Evolutionary conservation across 192 early-diverging fungal genomes (phyloP).

Genomic region (Mortierella alpina): DNA sequence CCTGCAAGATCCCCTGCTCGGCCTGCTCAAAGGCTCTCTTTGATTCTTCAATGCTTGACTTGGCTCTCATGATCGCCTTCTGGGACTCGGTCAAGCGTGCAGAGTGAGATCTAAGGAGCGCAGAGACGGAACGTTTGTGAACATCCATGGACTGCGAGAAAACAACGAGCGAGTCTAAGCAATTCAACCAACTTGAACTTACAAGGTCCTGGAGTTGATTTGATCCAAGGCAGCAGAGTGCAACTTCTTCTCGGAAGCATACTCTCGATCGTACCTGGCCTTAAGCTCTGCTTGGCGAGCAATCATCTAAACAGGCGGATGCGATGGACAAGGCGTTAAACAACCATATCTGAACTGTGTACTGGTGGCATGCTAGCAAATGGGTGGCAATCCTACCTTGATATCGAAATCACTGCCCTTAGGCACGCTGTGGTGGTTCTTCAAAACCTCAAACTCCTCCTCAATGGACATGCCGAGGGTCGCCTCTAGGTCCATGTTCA

Average conservation of each 20-base stretch:
- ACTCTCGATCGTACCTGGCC: slow-evolving; percentile 8
- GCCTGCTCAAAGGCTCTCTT: slow-evolving; percentile 15
- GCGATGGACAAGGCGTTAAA: no score
- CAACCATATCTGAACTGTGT: no score
- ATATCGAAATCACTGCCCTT: slow-evolving; percentile 26
- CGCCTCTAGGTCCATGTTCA: not conserved
- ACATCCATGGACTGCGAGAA: not conserved
- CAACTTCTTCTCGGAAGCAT: not conserved
- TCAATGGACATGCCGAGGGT: slow-evolving; percentile 28
- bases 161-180: no score
- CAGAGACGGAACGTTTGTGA: not conserved
- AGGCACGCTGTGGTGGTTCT: slow-evolving; percentile 1
- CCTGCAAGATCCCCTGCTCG: slow-evolving; percentile 1
- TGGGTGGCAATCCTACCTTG: slow-evolving; percentile 10
- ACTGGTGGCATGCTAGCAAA: no score
- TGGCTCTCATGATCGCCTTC: not conserved
- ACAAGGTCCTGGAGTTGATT: slow-evolving; percentile 12
- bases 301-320: no score
- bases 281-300: not conserved
- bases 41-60: slow-evolving; percentile 2
- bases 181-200: not conserved
- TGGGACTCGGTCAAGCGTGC: slow-evolving; percentile 2
- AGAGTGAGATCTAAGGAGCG: slow-evolving; percentile 13
- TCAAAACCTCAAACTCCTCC: slow-evolving; percentile 33
- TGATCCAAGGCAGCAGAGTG: not conserved